Evolutionary conservation across 2,329 filamentous ascomycete species (phyloP), one percentile per base, ranked within the genome.

Genomic region (Zymoseptoria ardabiliae): DNA sequence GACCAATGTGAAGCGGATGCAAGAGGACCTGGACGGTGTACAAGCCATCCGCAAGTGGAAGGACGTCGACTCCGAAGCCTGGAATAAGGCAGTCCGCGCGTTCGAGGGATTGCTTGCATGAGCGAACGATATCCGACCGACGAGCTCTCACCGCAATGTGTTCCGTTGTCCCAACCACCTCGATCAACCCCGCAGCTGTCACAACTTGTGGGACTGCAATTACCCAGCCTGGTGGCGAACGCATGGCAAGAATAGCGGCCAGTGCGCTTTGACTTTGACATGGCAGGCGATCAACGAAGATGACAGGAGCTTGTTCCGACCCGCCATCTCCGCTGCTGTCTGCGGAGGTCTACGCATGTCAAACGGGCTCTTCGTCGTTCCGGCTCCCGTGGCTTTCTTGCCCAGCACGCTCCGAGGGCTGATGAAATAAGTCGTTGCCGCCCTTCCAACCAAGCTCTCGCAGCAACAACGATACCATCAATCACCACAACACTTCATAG

Each of bases 1-100:
- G 2, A 84, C 77, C 21, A 81, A 79, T 57, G 64, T 68, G 51
- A 70, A 70, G 58, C 77, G 78, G 49, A 85, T 85, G 82, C 69
- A 65, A 50, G 74, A 74, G n/a, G 82, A 85, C 70, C 67, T 83
- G 55, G 72, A 74, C 8, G 78, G 77, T 0, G 66, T 82, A 17
- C 65, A 69, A 23, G 56, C 51, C 6, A 53, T 64, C 19, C 35
- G 56, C 30, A 19, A 52, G 13, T 65, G 63, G 63, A 57, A 50
- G 10, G 45, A 25, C 30, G 21, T 30, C n/a, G 22, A 65, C 8
- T 13, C 19, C 6, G 19, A 54, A 49, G 25, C 30, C 21, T 65
- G 57, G 58, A 45, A 48, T 10, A 22, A 55, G 3, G n/a, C 45
- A 10, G 17, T 57, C 51, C 49, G 23, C 30, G 56, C 56, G 17